Base-by-base conservation (phyloP, 306 rosid species). In the Lathyrus tuberosus region DNA sequence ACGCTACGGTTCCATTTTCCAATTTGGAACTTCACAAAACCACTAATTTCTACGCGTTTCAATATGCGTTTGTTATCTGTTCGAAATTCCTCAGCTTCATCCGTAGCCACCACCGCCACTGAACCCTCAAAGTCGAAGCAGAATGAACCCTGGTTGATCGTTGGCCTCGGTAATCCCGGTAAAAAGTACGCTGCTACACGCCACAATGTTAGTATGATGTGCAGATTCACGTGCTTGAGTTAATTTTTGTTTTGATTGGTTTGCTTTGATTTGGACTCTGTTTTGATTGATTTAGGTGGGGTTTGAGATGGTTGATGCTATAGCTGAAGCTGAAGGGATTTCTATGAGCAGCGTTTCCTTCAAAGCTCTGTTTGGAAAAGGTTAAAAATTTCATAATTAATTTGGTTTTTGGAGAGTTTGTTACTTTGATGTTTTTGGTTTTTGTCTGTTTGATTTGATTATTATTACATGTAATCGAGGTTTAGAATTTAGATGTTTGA, bases 291-390 rank as follows among this genome's bases (percentile, higher is more conserved):
- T 84, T 48, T 80, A 93, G 98, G 94, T 90, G 83, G 98, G 98
- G 38, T 90, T 94, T 75, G 96, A 87, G 84, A 83, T 94, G 95
- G 91, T 94, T 81, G 96, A 94, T 81, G 33, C 88, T 63, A 86
- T 93, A 46, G 98, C 97, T 53, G 96, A 86, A 81, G 88, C 96
- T 76, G 96, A 90, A 83, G 94, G 96, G 75, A 90, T 90, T 62
- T 72, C 90, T 30, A 76, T 86, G 70, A 88, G 59, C 78, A 81
- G 79, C 3, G 87, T 86, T 76, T 88, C 97, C 69, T 88, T 90
- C 86, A 93, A 79, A 81, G 96, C 98, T 47, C 82, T 87, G 6
- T 48, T 88, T 46, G 97, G 98, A 70, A 88, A 93, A 88, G 97
- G 98, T 88, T 11, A 13, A 8, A 28, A 47, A 5, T 5, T n/a